These are phyloP conservation scores for Trichosporon inkin DNA, from an alignment of 1,284 basidiomycete species.

Conservation along the genomic window DNA sequence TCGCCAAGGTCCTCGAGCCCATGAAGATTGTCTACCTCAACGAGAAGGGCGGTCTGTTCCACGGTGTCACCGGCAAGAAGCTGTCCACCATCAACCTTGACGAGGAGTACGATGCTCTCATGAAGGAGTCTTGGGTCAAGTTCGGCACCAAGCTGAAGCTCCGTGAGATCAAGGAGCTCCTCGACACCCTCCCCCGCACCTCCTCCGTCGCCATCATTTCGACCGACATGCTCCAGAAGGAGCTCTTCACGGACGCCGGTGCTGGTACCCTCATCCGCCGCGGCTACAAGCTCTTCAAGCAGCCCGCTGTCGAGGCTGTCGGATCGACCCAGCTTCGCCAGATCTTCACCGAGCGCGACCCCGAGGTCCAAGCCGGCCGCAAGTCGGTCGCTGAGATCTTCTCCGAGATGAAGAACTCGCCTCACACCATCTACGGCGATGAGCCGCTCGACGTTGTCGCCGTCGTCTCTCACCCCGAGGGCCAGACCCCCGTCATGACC, in stretches of 20 bases:
- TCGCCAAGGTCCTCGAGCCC: slow-evolving; percentile 93
- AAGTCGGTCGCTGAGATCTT: slow-evolving; percentile 88
- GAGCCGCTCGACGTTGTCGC: slow-evolving; percentile 95
- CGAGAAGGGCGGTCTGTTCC: slow-evolving; percentile 97
- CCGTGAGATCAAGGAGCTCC: slow-evolving; percentile 97
- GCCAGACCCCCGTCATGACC: slow-evolving; percentile 84
- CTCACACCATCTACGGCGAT: slow-evolving; percentile 95
- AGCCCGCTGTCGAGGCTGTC: slow-evolving; percentile 72
- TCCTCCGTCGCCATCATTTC: slow-evolving; percentile 99
- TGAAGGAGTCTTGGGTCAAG: slow-evolving; percentile 99
- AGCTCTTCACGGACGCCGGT: slow-evolving; percentile 97
- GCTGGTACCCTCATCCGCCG: slow-evolving; percentile 96
- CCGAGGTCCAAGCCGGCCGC: slow-evolving; percentile 78
- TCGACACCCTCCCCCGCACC: slow-evolving; percentile 95
- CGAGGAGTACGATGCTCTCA: slow-evolving; percentile 95
- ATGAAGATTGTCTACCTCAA: slow-evolving; percentile 98
- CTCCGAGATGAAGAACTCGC: slow-evolving; percentile 69
- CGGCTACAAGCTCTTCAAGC: slow-evolving; percentile 95
- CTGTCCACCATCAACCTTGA: slow-evolving; percentile 95
- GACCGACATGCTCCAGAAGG: slow-evolving; percentile 83
- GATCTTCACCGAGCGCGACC: slow-evolving; percentile 89
- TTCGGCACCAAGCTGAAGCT: slow-evolving; percentile 99
- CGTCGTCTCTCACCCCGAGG: slow-evolving; percentile 85
- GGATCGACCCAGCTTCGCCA: slow-evolving; percentile 90
- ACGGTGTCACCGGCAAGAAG: slow-evolving; percentile 92